A percentile compares a stretch with the other conserved stretches of the same genome.
Evolutionary conservation across 2,329 filamentous ascomycete genomes (phyloP).

Genomic region (Aspergillus quadricinctus): DNA sequence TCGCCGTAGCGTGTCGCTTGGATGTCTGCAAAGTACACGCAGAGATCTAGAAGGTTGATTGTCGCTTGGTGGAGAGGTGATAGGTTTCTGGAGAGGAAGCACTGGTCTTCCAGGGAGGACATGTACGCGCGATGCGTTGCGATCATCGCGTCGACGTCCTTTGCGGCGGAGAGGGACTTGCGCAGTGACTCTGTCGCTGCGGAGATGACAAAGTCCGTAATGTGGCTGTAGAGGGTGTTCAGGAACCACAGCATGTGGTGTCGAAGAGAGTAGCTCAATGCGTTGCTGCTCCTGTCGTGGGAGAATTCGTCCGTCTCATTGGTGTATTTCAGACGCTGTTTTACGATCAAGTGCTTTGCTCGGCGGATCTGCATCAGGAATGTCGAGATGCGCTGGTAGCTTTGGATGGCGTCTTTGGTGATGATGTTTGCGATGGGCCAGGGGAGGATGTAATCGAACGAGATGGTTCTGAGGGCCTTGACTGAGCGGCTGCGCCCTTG

Average conservation of each 20-base stretch:
- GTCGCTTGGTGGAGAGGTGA: slow-evolving; percentile 68
- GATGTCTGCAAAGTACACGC: slow-evolving; percentile 63
- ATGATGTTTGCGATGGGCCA: slow-evolving; percentile 69
- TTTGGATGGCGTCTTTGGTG: slow-evolving; percentile 56
- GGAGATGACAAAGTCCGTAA: slow-evolving; percentile 67
- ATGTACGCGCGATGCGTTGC: slow-evolving; percentile 62
- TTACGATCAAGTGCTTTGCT: slow-evolving; percentile 63
- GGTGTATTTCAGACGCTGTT: slow-evolving; percentile 37
- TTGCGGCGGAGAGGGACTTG: slow-evolving; percentile 53
- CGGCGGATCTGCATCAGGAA: slow-evolving; percentile 74
- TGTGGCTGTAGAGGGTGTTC: slow-evolving; percentile 68
- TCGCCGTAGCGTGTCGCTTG: slow-evolving; percentile 42
- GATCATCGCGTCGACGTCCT: slow-evolving; percentile 80
- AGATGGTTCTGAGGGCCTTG: slow-evolving; percentile 58
- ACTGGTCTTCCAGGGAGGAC: slow-evolving; percentile 59
- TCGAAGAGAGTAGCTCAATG: slow-evolving; percentile 49
- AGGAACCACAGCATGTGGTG: slow-evolving; percentile 73
- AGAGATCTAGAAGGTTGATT: slow-evolving; percentile 71
- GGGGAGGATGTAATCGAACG: slow-evolving; percentile 62
- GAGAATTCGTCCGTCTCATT: slow-evolving; percentile 38
- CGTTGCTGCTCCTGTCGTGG: slow-evolving; percentile 32
- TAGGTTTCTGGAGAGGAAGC: slow-evolving; percentile 65
- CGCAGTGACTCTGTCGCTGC: slow-evolving; percentile 57
- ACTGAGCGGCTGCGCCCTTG: slow-evolving; percentile 56
- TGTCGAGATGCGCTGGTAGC: slow-evolving; percentile 69